Percentiles rank a stretch among this genome's conserved stretches.
phyloP scores from a whole-genome alignment of 192 early-diverging fungal genomes.

The Coemansia asiatica region DNA sequence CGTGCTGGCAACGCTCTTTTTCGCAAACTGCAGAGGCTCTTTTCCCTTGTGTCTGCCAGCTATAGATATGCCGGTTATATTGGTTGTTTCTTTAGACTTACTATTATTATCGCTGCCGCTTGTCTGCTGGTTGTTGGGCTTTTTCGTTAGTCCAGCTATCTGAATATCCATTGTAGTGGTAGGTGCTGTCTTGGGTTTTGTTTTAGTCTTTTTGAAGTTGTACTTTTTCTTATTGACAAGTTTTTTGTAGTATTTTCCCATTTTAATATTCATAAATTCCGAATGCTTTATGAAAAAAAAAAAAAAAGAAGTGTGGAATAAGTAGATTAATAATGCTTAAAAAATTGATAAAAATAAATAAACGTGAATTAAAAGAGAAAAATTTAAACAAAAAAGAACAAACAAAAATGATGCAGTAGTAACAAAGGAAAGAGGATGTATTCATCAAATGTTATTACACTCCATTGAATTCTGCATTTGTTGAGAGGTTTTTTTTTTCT shows the following conservation, averaged over 20 bases:
- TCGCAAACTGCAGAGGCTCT: not conserved
- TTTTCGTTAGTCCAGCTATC: conserved; percentile 2
- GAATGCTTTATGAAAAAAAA: not conserved
- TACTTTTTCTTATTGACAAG: not conserved
- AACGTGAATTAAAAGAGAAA: not conserved
- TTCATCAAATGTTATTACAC: too few species aligned
- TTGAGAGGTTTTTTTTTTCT: too few species aligned
- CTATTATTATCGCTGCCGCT: not conserved
- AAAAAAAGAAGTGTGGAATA: not conserved
- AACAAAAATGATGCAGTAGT: too few species aligned
- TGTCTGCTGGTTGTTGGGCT: not conserved
- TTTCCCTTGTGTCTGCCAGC: not conserved
- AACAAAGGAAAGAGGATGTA: too few species aligned
- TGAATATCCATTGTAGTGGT: not conserved
- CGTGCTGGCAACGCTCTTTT: too few species aligned
- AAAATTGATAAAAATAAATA: not conserved
- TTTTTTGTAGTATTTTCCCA: not conserved
- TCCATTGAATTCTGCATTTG: too few species aligned
- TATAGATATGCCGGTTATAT: conserved; percentile 7
- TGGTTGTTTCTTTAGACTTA: not conserved
- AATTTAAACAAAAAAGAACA: too few species aligned
- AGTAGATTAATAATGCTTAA: not conserved
- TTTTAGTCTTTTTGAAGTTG: conserved; percentile 2
- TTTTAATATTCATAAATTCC: not conserved
- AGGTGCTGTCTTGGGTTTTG: not conserved